These are phyloP conservation scores for Sequoia sempervirens DNA, from an alignment of 75 land plant species.

Conservation along the genomic window DNA sequence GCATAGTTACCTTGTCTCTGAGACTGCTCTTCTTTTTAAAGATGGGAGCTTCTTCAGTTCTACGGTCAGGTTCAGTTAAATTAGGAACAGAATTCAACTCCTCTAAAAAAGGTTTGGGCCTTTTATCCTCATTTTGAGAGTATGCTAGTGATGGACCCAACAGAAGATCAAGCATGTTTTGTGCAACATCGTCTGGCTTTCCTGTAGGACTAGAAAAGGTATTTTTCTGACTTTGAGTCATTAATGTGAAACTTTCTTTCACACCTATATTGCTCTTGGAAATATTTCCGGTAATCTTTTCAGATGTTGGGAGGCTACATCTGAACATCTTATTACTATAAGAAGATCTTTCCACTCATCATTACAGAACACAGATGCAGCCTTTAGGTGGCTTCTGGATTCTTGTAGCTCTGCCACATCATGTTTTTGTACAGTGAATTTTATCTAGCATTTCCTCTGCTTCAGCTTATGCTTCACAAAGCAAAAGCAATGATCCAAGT, in stretches of 20 bases:
- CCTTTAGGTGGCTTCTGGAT: background rate
- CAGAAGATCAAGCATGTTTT: constrained; percentile 7
- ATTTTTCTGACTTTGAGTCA: background rate
- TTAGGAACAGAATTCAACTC: background rate
- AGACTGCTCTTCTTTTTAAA: constrained; percentile 7
- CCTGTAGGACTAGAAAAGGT: background rate
- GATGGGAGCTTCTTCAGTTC: background rate
- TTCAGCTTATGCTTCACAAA: constrained; percentile 11
- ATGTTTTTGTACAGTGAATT: background rate
- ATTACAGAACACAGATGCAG: background rate
- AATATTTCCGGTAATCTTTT: background rate
- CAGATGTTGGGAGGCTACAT: background rate
- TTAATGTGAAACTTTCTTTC: background rate
- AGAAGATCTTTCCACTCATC: constrained; percentile 6
- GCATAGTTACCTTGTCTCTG: constrained; percentile 6
- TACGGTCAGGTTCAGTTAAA: background rate
- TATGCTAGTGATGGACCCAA: background rate
- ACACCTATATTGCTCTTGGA: background rate
- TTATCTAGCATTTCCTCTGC: background rate
- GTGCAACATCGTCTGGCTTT: constrained; percentile 7
- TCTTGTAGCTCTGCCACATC: background rate
- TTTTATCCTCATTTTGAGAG: constrained; percentile 4
- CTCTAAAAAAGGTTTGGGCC: background rate
- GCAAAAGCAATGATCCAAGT: background rate
- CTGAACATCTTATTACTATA: background rate